Conservation (phyloP, 352 stramenopile species). For the Globisporangium apiculatum region DNA sequence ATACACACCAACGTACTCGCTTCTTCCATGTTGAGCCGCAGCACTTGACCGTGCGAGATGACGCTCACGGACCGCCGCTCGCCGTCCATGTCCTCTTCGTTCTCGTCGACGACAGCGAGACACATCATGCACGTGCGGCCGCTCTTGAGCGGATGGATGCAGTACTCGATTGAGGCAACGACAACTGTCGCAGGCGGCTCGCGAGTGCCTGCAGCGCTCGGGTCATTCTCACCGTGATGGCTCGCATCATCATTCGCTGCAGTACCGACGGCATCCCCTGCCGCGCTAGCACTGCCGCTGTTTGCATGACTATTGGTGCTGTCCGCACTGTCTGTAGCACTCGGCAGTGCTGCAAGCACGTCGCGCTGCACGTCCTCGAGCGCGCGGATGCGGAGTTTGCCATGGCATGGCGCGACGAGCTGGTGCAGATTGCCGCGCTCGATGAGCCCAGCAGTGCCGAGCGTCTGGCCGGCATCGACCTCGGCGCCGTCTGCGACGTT, state of each 20-base stretch:
- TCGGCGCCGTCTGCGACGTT: conserved; percentile 28
- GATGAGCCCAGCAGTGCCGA: conserved; percentile 45
- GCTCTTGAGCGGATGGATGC: conserved; percentile 67
- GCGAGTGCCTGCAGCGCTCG: background rate
- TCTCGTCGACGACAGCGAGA: conserved; percentile 57
- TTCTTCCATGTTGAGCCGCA: conserved; percentile 96
- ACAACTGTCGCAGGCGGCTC: conserved; percentile 9
- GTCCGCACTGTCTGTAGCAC: background rate
- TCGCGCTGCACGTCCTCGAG: conserved; percentile 1
- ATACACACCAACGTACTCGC: conserved; percentile 86
- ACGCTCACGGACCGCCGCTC: conserved; percentile 59
- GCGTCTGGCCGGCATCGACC: conserved; percentile 50
- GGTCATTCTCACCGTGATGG: background rate
- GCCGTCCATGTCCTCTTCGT: conserved; percentile 54
- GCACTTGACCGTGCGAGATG: conserved; percentile 83
- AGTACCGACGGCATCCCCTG: background rate
- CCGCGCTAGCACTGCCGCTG: background rate
- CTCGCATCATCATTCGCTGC: background rate
- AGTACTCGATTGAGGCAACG: conserved; percentile 72
- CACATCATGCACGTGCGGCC: conserved; percentile 80
- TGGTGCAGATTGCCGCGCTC: conserved; percentile 50
- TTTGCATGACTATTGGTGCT: background rate
- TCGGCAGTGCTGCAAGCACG: background rate
- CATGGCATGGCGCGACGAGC: conserved; percentile 85
- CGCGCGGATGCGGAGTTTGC: conserved; percentile 56